A percentile compares a stretch with the other conserved stretches of the same genome.
Evolutionary conservation across 306 rosid species (phyloP).

Genomic region (Hippophae rhamnoides): DNA sequence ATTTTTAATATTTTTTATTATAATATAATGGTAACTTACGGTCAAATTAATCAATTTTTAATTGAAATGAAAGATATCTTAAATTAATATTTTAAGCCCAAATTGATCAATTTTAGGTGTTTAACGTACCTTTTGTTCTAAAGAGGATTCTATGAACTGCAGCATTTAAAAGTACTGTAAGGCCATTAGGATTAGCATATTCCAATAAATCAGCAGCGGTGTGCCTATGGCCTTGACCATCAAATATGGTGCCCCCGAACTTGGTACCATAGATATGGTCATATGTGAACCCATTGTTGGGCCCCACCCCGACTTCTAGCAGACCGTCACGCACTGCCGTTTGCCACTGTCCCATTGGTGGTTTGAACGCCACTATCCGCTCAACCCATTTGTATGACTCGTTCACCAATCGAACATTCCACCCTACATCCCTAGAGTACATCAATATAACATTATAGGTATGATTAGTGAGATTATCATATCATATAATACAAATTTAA

Average conservation of each 20-base stretch:
- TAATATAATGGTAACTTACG: too few species aligned
- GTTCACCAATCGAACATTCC: conserved; percentile 53
- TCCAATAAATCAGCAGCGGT: conserved; percentile 60
- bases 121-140: conserved; percentile 22
- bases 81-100: too few species aligned
- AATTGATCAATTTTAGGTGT: background rate
- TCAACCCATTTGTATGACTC: conserved; percentile 77
- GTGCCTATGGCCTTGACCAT: conserved; percentile 41
- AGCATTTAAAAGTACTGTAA: conserved; percentile 47
- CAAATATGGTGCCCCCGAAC: conserved; percentile 74
- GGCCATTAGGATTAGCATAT: conserved; percentile 46
- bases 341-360: conserved; percentile 47
- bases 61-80: background rate
- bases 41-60: too few species aligned
- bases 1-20: too few species aligned
- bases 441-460: background rate
- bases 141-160: conserved; percentile 48
- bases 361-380: conserved; percentile 51
- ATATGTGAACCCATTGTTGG: conserved; percentile 68
- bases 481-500: too few species aligned
- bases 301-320: conserved; percentile 36
- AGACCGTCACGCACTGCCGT: conserved; percentile 55
- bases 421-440: conserved; percentile 36
- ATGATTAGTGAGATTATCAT: too few species aligned
- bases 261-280: conserved; percentile 72